Percentiles rank a stretch among this genome's conserved stretches.
Conservation (phyloP, 495 filamentous ascomycete species). For the Stereocaulon alpinum region DNA sequence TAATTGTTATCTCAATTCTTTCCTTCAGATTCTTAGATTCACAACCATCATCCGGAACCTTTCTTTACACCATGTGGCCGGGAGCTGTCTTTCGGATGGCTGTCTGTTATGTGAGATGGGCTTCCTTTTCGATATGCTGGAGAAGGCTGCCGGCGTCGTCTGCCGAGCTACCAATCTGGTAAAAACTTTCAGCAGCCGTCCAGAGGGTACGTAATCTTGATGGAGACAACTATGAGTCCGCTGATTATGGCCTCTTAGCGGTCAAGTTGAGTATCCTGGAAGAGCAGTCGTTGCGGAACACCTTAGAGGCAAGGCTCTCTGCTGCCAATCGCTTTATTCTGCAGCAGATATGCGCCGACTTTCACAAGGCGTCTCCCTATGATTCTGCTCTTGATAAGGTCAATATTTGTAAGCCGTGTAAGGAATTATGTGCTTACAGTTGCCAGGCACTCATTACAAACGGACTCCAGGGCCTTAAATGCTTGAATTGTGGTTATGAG, state of each 20-base stretch:
- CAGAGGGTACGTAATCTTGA: slow-evolving; percentile 43
- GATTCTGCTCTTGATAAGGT: slow-evolving; percentile 49
- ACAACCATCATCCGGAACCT: slow-evolving; percentile 81
- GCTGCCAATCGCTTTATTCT: slow-evolving; percentile 67
- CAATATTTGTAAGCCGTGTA: background rate
- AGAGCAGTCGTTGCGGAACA: slow-evolving; percentile 60
- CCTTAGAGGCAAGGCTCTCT: slow-evolving; percentile 66
- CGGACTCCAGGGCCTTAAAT: slow-evolving; percentile 54
- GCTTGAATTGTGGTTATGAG: slow-evolving; percentile 73
- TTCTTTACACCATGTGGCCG: slow-evolving; percentile 81
- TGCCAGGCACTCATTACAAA: slow-evolving; percentile 40
- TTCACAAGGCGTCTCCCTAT: slow-evolving; percentile 47
- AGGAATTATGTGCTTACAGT: background rate
- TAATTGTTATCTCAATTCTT: slow-evolving; percentile 90
- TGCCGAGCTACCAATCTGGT: slow-evolving; percentile 97
- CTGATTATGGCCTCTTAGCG: slow-evolving; percentile 33
- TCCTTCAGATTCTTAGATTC: slow-evolving; percentile 85
- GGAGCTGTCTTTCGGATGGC: slow-evolving; percentile 63
- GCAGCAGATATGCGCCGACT: slow-evolving; percentile 60
- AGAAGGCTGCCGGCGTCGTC: slow-evolving; percentile 81
- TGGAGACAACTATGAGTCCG: background rate
- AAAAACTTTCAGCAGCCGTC: slow-evolving; percentile 71
- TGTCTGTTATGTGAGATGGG: slow-evolving; percentile 93
- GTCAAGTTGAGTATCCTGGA: slow-evolving; percentile 66
- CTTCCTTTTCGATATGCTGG: slow-evolving; percentile 95